Evolutionary conservation across 2,329 filamentous ascomycete genomes (phyloP), one percentile per base, ranked within the genome.

Genomic region (Diplodia scrobiculata): DNA sequence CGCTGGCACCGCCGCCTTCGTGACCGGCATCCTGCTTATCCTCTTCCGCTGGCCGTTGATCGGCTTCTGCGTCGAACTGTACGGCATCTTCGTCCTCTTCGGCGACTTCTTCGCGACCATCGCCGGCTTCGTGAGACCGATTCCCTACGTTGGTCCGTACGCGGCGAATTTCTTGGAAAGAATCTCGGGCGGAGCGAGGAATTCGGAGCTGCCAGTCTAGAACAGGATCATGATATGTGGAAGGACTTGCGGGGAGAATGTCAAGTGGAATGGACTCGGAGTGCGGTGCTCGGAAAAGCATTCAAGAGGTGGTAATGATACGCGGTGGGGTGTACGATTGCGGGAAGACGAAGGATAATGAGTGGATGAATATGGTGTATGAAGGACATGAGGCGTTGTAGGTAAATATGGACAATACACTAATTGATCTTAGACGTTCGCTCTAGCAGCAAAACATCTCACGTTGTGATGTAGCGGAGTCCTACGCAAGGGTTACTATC

Each of bases 41-140:
- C 82, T 99, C 47, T 78, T 97, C 73, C 87, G 90, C 68, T 99
- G 95, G 93, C 91, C 95, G 0, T 84, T 99, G 65, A 86, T 95
- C 69, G 95, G 95, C 32, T 99, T 99, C 80, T 73, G 90, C 67
- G 86, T 98, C 71, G 95, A 99, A 79, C 79, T 94, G 3, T 98
- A 98, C 79, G 95, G 95, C 34, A 94, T 99, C 70, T 85, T 96
- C 71, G 86, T 97, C 62, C 82, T 99, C 41, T 99, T 99, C 80
- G 95, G 95, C 41, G 95, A 99, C 79, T 98, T 98, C 80, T 85
- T 98, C 67, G 91, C 92, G 58, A 98, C 94, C 21, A 93, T 98
- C 70, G 91, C 90, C 0, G 87, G 91, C 17, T 97, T 98, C 74
- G 91, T 91, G 47, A 88, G 91, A 66, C 92, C 91, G 68, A 80